phyloP scores from a whole-genome alignment of 805 yeast species.

The Metschnikowia santaceciliae region DNA sequence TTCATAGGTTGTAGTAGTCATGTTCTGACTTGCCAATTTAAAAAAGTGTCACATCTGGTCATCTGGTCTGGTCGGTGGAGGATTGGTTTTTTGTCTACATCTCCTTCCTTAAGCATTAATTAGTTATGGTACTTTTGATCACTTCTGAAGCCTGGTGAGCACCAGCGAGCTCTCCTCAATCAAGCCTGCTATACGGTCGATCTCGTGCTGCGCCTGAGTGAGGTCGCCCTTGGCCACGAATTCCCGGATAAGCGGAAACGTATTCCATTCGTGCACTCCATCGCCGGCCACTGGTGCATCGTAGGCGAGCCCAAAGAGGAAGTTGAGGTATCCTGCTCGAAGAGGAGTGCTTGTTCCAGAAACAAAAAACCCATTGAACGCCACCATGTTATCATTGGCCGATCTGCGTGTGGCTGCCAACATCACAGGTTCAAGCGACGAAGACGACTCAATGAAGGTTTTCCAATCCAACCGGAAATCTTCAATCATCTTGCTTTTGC shows the following conservation, averaged over 20 bases:
- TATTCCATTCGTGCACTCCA: conserved; percentile 48
- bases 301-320: conserved; percentile 64
- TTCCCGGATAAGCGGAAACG: conserved; percentile 78
- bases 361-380: conserved; percentile 52
- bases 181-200: conserved; percentile 38
- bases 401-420: conserved; percentile 70
- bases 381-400: conserved; percentile 68
- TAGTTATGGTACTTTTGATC: not conserved
- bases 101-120: not conserved
- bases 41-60: too few species aligned
- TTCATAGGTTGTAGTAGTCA: too few species aligned
- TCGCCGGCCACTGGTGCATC: conserved; percentile 43
- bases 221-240: conserved; percentile 49
- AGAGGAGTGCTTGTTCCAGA: conserved; percentile 39
- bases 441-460: conserved; percentile 30
- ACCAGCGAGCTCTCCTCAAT: conserved; percentile 18
- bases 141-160: not conserved
- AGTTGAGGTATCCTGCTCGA: conserved; percentile 65
- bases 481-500: conserved; percentile 42
- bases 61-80: too few species aligned
- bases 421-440: conserved; percentile 69
- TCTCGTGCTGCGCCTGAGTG: conserved; percentile 50
- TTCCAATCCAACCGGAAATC: conserved; percentile 65
- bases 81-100: too few species aligned
- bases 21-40: too few species aligned